Evolutionary conservation across 2,329 filamentous ascomycete genomes (phyloP), one percentile per base, ranked within the genome.

Genomic region (Exophiala lecanii-corni): DNA sequence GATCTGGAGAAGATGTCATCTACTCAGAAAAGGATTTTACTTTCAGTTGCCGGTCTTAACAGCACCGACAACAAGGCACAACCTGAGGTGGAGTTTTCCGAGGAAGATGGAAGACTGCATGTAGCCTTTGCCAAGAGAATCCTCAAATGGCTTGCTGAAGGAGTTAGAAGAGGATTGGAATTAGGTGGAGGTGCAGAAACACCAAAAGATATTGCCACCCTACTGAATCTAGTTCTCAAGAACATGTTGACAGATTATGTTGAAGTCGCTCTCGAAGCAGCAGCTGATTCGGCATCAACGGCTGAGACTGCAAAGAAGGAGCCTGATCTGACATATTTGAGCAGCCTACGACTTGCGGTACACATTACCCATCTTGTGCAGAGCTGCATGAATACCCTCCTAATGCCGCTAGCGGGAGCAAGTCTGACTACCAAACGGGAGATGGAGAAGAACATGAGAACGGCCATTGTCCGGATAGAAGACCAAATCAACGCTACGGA

Each of bases 131-230:
- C 89, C n/a, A 97, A 97, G 68, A 79, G 92, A 44, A 98, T 98
- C 89, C 76, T 98, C 47, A 94, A 87, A 61, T 98, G 92, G 92
- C 72, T 98, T 30, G 92, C 92, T 2, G 92, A 98, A 70, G 89
- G 87, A 50, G 91, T 98, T 17, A 86, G 92, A 28, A 77, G 92
- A 51, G 88, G 89, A 0, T 74, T 98, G 7, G 92, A 98, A 63
- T 74, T 98, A n/a, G 89, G 86, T 17, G 84, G 86, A 17, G 82
- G 82, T 39, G 84, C 77, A 44, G 92, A 98, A 56, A 96, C 89
- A 3, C 88, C 92, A 12, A 97, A 94, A 63, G 92, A 98, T 63
- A 87, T 97, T 43, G 85, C 84, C 34, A 81, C 87, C 47, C 75
- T 97, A 17, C 75, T 96, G 23, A 85, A 84, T 60, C 76, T 97